Evolutionary conservation across 768 basidiomycete genomes (phyloP), one percentile per base, ranked within the genome.

Genomic region (Serendipita sp.): DNA sequence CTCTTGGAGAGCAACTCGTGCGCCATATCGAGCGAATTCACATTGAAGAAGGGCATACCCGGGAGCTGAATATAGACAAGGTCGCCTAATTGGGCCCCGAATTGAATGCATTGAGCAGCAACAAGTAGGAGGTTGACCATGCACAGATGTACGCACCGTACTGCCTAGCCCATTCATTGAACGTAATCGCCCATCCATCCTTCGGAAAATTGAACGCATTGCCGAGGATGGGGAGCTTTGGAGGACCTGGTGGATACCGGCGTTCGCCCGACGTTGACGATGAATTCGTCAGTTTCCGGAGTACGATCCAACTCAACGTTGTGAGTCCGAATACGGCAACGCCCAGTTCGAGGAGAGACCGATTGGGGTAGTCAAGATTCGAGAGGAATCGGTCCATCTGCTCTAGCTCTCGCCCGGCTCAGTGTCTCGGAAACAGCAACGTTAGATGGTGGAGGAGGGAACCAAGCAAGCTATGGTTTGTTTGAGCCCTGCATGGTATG

Each of bases 171-270:
- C 45, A 48, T 2, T 48, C 45, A n/a, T 48, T 48, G n/a, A 48
- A 48, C 5, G 26, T 28, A n/a, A 48, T 28, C 9, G 45, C 5
- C 45, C 45, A 48, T 5, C 26, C 45, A 20, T 48, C 45, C n/a
- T 9, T 9, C 45, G 45, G 45, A 48, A 48, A 48, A n/a, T 48
- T 48, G 45, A 20, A 28, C 45, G 45, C 45, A n/a, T 48, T 48
- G 9, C 45, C 45, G 9, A 48, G 9, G 20, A 48, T 20, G 5
- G 45, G 45, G n/a, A 48, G 45, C 26, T 28, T 5, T 28, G 45
- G 45, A 48, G 45, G 45, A 48, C 45, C 45, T 9, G 45, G 45
- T n/a, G 45, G 45, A 48, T 48, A 48, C n/a, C n/a, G n/a, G 45
- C 20, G n/a, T n/a, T n/a, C 20, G 3, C 9, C 9, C n/a, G 2